phyloP scores from a whole-genome alignment of 352 stramenopile genomes.

The Phytopythium chamaehyphon region DNA sequence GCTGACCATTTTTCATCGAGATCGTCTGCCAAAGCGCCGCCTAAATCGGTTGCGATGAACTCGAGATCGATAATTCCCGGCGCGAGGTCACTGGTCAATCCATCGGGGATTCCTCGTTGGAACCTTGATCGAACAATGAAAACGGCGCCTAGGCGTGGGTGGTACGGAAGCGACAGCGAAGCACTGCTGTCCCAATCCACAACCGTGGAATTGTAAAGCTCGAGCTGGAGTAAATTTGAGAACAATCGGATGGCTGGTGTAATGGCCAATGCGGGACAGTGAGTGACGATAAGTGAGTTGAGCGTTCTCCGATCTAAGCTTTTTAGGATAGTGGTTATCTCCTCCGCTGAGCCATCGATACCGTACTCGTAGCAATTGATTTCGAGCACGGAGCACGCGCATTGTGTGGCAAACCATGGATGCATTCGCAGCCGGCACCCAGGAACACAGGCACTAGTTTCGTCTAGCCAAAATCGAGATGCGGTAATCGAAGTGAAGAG shows the following conservation, averaged over 20 bases:
- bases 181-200: constrained; percentile 20
- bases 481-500: constrained; percentile 27
- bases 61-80: constrained; percentile 29
- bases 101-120: constrained; percentile 17
- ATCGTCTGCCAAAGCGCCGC: constrained; percentile 12
- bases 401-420: constrained; percentile 35
- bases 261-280: constrained; percentile 28
- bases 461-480: constrained; percentile 19
- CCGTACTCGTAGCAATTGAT: constrained; percentile 33
- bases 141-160: constrained; percentile 22
- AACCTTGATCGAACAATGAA: constrained; percentile 27
- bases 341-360: constrained; percentile 14
- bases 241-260: constrained; percentile 23
- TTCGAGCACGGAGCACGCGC: constrained; percentile 41
- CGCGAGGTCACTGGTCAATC: constrained; percentile 26
- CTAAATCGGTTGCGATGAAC: constrained; percentile 23
- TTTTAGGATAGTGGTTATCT: constrained; percentile 18
- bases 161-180: constrained; percentile 17
- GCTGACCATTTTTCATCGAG: constrained; percentile 23
- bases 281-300: constrained; percentile 42
- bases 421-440: constrained; percentile 40
- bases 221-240: constrained; percentile 24
- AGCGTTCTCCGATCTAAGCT: constrained; percentile 26
- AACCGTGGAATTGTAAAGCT: constrained; percentile 45
- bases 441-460: constrained; percentile 11